Evolutionary conservation across 1,284 basidiomycete species (phyloP), one percentile per base, ranked within the genome.

Genomic region (Trichosporon asahii): DNA sequence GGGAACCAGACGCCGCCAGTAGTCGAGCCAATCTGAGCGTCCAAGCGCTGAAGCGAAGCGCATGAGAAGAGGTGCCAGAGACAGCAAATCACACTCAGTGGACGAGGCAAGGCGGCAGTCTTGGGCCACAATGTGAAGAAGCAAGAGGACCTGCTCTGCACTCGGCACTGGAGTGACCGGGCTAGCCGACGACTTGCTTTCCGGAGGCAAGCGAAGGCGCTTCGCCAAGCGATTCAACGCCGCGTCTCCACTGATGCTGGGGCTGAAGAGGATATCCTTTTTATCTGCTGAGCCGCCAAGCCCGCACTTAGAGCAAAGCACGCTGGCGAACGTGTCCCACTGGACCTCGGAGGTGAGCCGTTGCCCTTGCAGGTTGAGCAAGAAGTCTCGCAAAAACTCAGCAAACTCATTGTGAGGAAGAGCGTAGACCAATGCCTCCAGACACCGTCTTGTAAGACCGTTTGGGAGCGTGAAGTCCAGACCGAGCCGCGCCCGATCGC

Each of bases 1-100:
- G 0, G 92, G 91, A 76, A 89, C 88, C 31, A 93, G 83, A 7
- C 92, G 87, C 73, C 89, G 89, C 91, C 92, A 93, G 78, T 94
- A 94, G 80, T 96, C 94, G 1, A 88, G 87, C 92, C 94, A 97
- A 76, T 93, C 91, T 0, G 87, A 87, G 29, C 90, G 87, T 5
- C 91, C 87, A 14, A 88, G 31, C 0, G 69, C 82, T 8, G 86
- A 77, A 2, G 91, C 90, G n/a, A 95, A 81, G 1, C 86, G 85
- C 69, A 89, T 88, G 7, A 95, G 86, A 11, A 94, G 74, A 0
- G 87, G 87, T 0, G 87, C 89, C 8, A 95, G 82, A 29, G 84
- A 83, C n/a, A 86, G 71, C n/a, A 94, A 81, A 1, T 87, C 86
- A 27, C 85, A 78, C 66, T 89, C 87, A 11, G 86, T 84, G 11